Conservation (phyloP, 2,329 filamentous ascomycete species). For the Botryotinia narcissicola region DNA sequence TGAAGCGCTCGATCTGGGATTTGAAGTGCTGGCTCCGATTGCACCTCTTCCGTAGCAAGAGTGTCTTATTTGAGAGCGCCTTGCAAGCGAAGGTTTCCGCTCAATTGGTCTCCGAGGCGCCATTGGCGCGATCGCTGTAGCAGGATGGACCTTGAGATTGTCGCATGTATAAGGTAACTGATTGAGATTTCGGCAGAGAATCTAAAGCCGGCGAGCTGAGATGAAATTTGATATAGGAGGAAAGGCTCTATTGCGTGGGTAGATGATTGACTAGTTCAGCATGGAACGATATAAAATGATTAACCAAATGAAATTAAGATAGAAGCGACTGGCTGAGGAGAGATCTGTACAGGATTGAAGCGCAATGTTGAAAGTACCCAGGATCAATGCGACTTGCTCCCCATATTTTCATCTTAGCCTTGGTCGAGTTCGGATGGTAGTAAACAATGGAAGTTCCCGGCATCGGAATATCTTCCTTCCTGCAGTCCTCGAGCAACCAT, state of each 20-base stretch:
- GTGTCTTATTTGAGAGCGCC: background rate
- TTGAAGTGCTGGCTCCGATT: too few species aligned
- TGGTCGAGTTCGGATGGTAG: background rate
- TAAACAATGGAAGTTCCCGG: background rate
- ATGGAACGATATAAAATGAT: background rate
- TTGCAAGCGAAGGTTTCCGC: background rate
- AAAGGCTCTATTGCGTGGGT: background rate
- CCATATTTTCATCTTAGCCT: background rate
- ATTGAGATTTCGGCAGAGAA: too few species aligned
- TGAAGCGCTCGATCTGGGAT: background rate
- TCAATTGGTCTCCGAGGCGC: background rate
- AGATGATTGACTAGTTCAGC: background rate
- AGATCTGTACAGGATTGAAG: background rate
- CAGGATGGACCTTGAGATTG: background rate
- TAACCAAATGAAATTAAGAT: background rate
- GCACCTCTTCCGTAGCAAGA: background rate
- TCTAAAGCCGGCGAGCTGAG: background rate
- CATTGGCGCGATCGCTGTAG: background rate
- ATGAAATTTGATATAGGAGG: background rate
- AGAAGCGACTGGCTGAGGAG: background rate
- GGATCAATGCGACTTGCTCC: background rate
- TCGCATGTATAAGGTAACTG: background rate
- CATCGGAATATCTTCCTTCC: background rate
- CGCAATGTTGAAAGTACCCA: background rate
- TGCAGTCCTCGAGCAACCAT: background rate